Base-by-base conservation (phyloP, 1,284 basidiomycete genomes). In the Boletus calvinii region DNA sequence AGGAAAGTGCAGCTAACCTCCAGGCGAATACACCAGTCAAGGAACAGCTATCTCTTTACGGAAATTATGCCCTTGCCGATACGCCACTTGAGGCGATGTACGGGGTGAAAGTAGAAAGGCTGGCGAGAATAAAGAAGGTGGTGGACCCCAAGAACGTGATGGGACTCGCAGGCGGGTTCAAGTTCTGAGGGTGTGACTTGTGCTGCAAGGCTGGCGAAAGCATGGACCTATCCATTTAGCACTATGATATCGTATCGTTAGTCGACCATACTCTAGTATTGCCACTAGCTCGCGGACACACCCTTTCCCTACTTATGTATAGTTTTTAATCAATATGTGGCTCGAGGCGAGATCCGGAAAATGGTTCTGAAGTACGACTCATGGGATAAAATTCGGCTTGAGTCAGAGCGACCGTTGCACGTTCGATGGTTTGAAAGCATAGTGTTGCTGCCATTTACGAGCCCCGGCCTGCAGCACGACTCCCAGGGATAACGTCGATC, bases 121-220 rank as follows among this genome's bases (percentile, higher is more conserved):
- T 84, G 57, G 55, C 64, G 47, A 57, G 48, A 8, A 64, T 82
- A 20, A 80, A 77, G 62, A 62, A 58, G 24, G 52, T 52, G 46
- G 71, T 77, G 48, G 83, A 85, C 58, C 81, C 81, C 0, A 50
- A 62, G 7, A 74, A 79, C 58, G 72, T 83, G 24, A 85, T 85
- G 81, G 73, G 68, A 12, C 74, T 83, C n/a, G 72, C 80, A 13
- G 83, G 81, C 6, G 83, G 82, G 4, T 65, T 67, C 59, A 64
- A 59, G 48, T 57, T 63, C 11, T 48, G 46, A 59, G 26, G 26
- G 10, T 26, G 34, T 36, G 11, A 22, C 2, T 29, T 40, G 9
- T 17, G 2, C 6, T 29, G 18, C 10, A 41, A 20, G 18, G 37
- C 42, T 52, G 29, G 35, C 22, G 12, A 48, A n/a, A 17, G 22